Evolutionary conservation across 2,329 filamentous ascomycete species (phyloP).

Genomic region (Stemphylium lycopersici): DNA sequence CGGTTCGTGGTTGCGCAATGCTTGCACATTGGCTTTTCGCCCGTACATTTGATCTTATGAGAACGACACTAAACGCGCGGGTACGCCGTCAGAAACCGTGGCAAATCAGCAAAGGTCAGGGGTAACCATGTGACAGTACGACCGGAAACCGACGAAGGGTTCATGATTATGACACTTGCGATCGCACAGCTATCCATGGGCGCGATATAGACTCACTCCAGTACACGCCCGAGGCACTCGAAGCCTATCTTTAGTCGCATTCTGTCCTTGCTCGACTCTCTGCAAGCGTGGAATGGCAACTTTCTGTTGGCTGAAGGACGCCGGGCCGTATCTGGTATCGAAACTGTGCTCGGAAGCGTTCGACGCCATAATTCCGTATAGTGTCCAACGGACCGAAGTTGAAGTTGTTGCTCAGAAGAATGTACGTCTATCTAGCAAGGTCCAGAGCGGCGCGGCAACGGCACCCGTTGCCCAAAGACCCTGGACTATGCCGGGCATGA

Average conservation of each 20-base stretch:
- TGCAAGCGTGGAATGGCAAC: constrained; percentile 44
- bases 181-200: not conserved
- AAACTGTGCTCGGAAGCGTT: constrained; percentile 9
- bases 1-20: constrained; percentile 44
- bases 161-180: not conserved
- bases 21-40: constrained; percentile 45
- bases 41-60: constrained; percentile 52
- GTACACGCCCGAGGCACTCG: constrained; percentile 40
- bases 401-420: constrained; percentile 10
- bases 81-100: constrained; percentile 17
- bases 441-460: constrained; percentile 5
- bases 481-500: not conserved
- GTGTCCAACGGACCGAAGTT: constrained; percentile 6
- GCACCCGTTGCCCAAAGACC: constrained; percentile 1
- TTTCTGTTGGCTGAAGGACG: constrained; percentile 25
- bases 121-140: constrained; percentile 6
- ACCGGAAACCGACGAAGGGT: not conserved
- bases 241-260: constrained; percentile 27
- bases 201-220: constrained; percentile 26
- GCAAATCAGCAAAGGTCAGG: not conserved
- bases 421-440: constrained; percentile 7
- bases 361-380: constrained; percentile 17
- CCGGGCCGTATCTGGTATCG: constrained; percentile 11
- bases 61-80: constrained; percentile 40
- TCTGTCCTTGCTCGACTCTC: constrained; percentile 16